These are phyloP conservation scores for Trametes versicolor DNA, from an alignment of 1,284 basidiomycete genomes.

Conservation along the genomic window DNA sequence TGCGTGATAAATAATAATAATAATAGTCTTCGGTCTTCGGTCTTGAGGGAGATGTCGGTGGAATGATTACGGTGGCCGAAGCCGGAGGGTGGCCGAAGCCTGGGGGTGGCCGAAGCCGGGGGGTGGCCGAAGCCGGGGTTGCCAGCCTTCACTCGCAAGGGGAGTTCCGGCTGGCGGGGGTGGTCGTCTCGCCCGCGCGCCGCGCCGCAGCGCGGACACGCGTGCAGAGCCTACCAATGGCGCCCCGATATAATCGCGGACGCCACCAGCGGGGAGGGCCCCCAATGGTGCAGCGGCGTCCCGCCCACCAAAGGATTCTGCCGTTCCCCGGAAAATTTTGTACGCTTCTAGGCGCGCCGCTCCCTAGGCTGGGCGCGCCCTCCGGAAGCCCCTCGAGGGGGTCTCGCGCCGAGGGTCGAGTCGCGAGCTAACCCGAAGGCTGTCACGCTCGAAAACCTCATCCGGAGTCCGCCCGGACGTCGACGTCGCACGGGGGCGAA, in stretches of 20 bases:
- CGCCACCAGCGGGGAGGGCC: not conserved
- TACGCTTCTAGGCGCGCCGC: slow-evolving; percentile 3
- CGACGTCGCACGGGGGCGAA: not conserved
- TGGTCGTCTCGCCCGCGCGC: not conserved
- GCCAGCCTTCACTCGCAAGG: slow-evolving; percentile 6
- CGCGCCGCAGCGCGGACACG: not conserved
- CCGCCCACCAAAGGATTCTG: slow-evolving; percentile 4
- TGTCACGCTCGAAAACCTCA: slow-evolving; percentile 4
- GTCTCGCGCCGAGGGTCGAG: slow-evolving; percentile 14
- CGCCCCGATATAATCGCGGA: not conserved
- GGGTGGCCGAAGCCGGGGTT: slow-evolving; percentile 13
- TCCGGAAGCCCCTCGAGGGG: slow-evolving; percentile 7
- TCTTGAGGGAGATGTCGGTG: not conserved
- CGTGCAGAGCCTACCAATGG: not conserved
- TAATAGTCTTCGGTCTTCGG: not conserved
- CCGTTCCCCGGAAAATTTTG: slow-evolving; percentile 9
- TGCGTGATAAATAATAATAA: not conserved
- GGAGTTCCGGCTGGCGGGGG: slow-evolving; percentile 2
- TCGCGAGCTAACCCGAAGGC: not conserved
- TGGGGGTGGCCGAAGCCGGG: not conserved
- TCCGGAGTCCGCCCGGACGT: slow-evolving; percentile 2
- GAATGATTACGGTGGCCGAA: too few relatives aligned
- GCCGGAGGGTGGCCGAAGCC: not conserved
- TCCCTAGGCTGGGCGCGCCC: not conserved
- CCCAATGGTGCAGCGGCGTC: not conserved